Conservation (phyloP, 108 stramenopile species). For the Skeletonema tropicum region DNA sequence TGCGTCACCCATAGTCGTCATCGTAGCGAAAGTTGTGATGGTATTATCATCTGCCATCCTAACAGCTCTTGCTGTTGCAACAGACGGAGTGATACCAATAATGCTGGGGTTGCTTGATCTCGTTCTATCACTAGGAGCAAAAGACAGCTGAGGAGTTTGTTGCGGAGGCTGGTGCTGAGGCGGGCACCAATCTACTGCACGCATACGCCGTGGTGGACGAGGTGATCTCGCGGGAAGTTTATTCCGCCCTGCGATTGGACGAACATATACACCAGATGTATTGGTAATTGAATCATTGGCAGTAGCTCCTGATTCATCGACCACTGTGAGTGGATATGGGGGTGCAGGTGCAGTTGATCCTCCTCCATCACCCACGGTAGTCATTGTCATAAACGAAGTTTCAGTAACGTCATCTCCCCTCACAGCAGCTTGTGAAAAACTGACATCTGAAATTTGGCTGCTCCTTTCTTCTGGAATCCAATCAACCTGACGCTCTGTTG, state of each 20-base stretch:
- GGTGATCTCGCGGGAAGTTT: conserved; percentile 12
- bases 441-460: conserved; percentile 5
- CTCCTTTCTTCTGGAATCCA: conserved; percentile 2
- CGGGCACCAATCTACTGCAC: conserved; percentile 49
- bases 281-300: not conserved
- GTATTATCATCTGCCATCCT: conserved; percentile 38
- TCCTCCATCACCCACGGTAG: conserved; percentile 12
- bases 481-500: conserved; percentile 1
- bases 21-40: conserved; percentile 43
- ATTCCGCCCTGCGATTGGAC: conserved; percentile 3
- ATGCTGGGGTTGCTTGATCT: not conserved
- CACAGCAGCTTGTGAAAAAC: conserved; percentile 10
- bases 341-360: not conserved
- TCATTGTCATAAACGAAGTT: conserved; percentile 29
- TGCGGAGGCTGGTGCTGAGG: not conserved
- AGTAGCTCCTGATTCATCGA: not conserved
- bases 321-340: conserved; percentile 1
- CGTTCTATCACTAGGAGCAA: not conserved
- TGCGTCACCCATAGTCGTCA: conserved; percentile 50
- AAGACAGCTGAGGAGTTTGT: not conserved
- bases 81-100: not conserved
- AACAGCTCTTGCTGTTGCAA: conserved; percentile 29
- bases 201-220: conserved; percentile 27
- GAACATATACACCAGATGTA: not conserved
- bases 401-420: conserved; percentile 26